Evolutionary conservation across 2,329 filamentous ascomycete species (phyloP).

Genomic region (Colletotrichum lindemuthianum): DNA sequence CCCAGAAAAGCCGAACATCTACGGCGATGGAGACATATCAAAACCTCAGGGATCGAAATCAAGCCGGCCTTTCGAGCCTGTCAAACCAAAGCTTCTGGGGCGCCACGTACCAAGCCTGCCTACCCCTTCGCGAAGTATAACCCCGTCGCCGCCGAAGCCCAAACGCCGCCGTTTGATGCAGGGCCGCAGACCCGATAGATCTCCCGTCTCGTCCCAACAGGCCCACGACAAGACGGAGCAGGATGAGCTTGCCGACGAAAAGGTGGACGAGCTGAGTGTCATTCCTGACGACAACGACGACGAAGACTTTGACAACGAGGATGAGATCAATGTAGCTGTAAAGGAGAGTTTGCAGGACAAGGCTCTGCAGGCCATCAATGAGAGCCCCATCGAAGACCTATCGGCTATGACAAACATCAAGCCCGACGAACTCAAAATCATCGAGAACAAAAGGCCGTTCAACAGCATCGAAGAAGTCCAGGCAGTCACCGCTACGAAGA

Average conservation of each 20-base stretch:
- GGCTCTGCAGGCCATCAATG: slow-evolving; percentile 86
- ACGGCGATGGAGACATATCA: not conserved
- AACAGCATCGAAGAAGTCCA: slow-evolving; percentile 71
- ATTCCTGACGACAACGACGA: slow-evolving; percentile 54
- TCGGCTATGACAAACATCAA: slow-evolving; percentile 83
- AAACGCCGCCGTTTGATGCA: slow-evolving; percentile 47
- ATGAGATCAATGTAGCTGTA: slow-evolving; percentile 31
- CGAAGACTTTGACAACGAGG: slow-evolving; percentile 48
- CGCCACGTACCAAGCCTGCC: slow-evolving; percentile 30
- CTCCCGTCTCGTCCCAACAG: slow-evolving; percentile 34
- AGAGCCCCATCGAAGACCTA: slow-evolving; percentile 78
- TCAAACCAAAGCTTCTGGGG: slow-evolving; percentile 34
- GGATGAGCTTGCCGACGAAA: slow-evolving; percentile 42
- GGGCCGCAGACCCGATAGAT: slow-evolving; percentile 43
- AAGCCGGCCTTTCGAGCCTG: slow-evolving; percentile 32
- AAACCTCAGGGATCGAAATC: slow-evolving; percentile 22
- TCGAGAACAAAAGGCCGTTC: slow-evolving; percentile 83
- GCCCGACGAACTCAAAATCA: slow-evolving; percentile 72
- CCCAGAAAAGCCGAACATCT: slow-evolving; percentile 39
- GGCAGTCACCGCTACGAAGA: slow-evolving; percentile 66
- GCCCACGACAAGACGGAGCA: slow-evolving; percentile 40
- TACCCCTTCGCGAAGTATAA: slow-evolving; percentile 34
- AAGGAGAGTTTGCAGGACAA: slow-evolving; percentile 47
- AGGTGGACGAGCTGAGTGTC: slow-evolving; percentile 40
- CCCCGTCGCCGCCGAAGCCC: slow-evolving; percentile 44